Base-by-base conservation (phyloP, 2,329 filamentous ascomycete species). In the Colletotrichum spinosum region DNA sequence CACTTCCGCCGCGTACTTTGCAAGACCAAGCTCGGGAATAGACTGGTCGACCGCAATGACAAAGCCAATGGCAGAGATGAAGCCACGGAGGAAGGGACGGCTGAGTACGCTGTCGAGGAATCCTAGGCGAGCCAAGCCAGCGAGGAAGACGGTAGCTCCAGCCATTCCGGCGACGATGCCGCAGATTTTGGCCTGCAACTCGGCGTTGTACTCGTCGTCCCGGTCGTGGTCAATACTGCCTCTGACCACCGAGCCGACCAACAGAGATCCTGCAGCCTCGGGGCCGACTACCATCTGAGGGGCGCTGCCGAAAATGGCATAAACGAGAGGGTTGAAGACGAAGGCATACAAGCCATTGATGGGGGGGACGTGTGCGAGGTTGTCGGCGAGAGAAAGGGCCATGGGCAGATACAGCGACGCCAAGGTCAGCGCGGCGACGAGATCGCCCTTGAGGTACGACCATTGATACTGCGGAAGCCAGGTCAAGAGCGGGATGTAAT, bases 361-460 rank as follows among this genome's bases (percentile, higher is more conserved):
- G 0, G 96, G 92, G 8, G 95, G 94, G 2, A 97, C 89, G 75
- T 98, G 96, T 6, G 92, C 94, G 46, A 99, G 88, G 74, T 98
- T 98, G 45, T 93, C 89, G 60, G 96, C 94, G 69, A 97, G 91
- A 0, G 96, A 98, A 12, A 99, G 86, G 0, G 94, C 92, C 94
- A 99, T 97, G 55, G 96, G 96, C 42, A 99, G 91, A 77, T 99
- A 99, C 81, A 99, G 96, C 34, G 94, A 97, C n/a, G 95, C 93
- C 81, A 99, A 91, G n/a, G 96, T 98, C 68, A 98, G 77, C 53
- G 95, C 94, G 8, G 95, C 91, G 12, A 97, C 83, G 15, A 98
- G 80, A 77, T 99, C 96, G 52, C 96, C 96, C 71, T 90, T 88
- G 52, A 98, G 78, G 78, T 92, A 97, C 4, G 88, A 86, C 85